Evolutionary conservation across 352 stramenopile species (phyloP), one percentile per base, ranked within the genome.

Genomic region (Pythium folliculosum): DNA sequence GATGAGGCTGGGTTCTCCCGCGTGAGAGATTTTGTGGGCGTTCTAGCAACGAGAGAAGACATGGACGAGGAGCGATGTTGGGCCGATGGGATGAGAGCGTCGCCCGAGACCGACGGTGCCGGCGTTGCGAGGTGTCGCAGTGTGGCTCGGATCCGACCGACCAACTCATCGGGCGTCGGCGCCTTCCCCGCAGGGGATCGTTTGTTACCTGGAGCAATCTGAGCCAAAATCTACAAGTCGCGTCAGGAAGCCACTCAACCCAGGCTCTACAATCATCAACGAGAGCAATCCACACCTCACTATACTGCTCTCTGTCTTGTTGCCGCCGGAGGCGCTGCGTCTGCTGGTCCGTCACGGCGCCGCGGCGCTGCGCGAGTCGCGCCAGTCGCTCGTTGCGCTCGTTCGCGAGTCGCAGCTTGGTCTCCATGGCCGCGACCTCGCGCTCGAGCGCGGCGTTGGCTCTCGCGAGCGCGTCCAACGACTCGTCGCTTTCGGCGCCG

Each of bases 391-490:
- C 73, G 47, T 80, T 81, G 30, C 64, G 70, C 6, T 62, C 48
- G 12, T 72, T 66, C 13, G 66, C 44, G 14, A 70, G 58, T 35
- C 69, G 65, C 27, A 83, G 40, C 17, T 68, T 63, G 21, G 59
- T 53, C 55, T 83, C 76, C 19, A 81, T 67, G 35, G 32, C 57
- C 14, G 58, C 47, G 54, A 83, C 71, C 13, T 83, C 73, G 13
- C 48, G 37, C 37, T 76, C 71, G n/a, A 83, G 54, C 13, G 3
- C 23, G 9, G 58, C 50, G 44, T 79, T 81, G 21, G 48, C 32
- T 7, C 43, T 37, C 32, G 61, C 17, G 17, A 80, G 21, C n/a
- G 47, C 32, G 9, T 81, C 76, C 45, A 83, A 65, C 16, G 76
- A 75, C 16, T 77, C 71, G 35, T 71, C 37, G 21, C 12, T 40